Percentiles rank a stretch among this genome's conserved stretches.
These are phyloP conservation scores for Baudoinia panamericana DNA, from an alignment of 495 filamentous ascomycete genomes.

Conservation along the genomic window DNA sequence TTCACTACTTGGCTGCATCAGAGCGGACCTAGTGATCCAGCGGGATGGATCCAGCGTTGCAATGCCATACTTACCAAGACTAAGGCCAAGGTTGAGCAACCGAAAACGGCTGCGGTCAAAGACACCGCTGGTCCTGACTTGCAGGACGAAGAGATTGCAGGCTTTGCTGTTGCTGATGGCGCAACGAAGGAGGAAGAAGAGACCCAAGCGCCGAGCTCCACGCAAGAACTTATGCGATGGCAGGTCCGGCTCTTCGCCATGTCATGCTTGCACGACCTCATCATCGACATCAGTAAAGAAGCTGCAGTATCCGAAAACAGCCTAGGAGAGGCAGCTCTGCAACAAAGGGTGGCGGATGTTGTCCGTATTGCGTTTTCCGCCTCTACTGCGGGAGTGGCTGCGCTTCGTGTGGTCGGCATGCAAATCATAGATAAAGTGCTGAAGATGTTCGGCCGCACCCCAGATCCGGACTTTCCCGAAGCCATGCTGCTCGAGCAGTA, in stretches of 20 bases:
- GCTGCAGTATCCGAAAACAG: slow-evolving; percentile 55
- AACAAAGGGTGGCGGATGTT: slow-evolving; percentile 80
- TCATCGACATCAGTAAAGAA: slow-evolving; percentile 61
- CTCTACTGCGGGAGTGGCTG: slow-evolving; percentile 82
- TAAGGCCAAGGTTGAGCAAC: slow-evolving; percentile 41
- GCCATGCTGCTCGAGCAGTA: slow-evolving; percentile 93
- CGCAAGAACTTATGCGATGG: slow-evolving; percentile 86
- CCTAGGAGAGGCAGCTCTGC: slow-evolving; percentile 57
- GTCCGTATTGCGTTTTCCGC: slow-evolving; percentile 95
- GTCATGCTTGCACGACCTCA: slow-evolving; percentile 75
- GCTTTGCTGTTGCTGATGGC: slow-evolving; percentile 65
- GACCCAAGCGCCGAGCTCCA: slow-evolving; percentile 43
- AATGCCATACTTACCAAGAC: slow-evolving; percentile 84
- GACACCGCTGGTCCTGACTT: slow-evolving; percentile 52
- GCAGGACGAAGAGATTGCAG: slow-evolving; percentile 91
- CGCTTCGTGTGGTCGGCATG: slow-evolving; percentile 75
- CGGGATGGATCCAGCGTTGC: slow-evolving; percentile 72
- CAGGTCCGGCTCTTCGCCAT: slow-evolving; percentile 92
- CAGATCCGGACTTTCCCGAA: slow-evolving; percentile 93
- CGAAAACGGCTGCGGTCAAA: slow-evolving; percentile 36
- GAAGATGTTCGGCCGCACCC: slow-evolving; percentile 88
- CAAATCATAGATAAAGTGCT: slow-evolving; percentile 88
- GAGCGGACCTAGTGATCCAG: slow-evolving; percentile 63
- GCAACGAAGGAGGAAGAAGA: slow-evolving; percentile 54
- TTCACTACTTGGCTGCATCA: slow-evolving; percentile 85